Evolutionary conservation across 306 rosid genomes (phyloP).

Genomic region (Aeschynomene evenia): DNA sequence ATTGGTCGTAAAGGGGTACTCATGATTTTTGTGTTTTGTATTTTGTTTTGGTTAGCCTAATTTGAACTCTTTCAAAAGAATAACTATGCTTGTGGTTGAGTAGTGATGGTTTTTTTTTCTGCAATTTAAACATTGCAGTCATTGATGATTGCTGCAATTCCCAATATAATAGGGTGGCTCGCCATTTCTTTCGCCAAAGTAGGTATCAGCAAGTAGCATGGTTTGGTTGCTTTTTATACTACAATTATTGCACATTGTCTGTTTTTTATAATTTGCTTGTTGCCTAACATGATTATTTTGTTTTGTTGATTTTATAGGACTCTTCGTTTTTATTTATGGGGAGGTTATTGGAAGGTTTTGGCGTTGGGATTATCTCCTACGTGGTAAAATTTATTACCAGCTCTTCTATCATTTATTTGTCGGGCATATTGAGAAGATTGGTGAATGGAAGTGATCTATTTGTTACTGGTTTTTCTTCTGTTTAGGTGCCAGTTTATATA

Average conservation of each 20-base stretch:
- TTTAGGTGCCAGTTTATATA: constrained; percentile 86
- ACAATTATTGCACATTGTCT: background rate
- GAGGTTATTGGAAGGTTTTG: constrained; percentile 86
- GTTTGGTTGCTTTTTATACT: constrained; percentile 5
- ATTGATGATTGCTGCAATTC: constrained; percentile 69
- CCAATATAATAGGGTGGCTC: constrained; percentile 75
- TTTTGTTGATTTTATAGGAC: constrained; percentile 46
- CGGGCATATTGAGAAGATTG: constrained; percentile 9
- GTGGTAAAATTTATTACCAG: constrained; percentile 55
- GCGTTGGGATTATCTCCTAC: constrained; percentile 87
- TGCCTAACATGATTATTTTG: background rate
- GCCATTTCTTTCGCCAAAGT: constrained; percentile 71
- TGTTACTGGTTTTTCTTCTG: background rate
- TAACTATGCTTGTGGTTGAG: background rate
- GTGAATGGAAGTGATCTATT: constrained; percentile 22
- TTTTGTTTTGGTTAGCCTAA: background rate
- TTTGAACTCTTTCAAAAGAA: background rate
- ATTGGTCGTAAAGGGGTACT: constrained; percentile 86
- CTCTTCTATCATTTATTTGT: background rate
- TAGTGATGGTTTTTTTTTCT: constrained; percentile 27
- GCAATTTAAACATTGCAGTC: constrained; percentile 53
- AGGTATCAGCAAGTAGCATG: constrained; percentile 17
- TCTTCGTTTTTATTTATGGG: constrained; percentile 79
- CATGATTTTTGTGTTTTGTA: background rate
- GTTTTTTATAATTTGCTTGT: background rate